Conservation (phyloP, 176 grass and related monocot genomes). For the Aegilops speltoides region DNA sequence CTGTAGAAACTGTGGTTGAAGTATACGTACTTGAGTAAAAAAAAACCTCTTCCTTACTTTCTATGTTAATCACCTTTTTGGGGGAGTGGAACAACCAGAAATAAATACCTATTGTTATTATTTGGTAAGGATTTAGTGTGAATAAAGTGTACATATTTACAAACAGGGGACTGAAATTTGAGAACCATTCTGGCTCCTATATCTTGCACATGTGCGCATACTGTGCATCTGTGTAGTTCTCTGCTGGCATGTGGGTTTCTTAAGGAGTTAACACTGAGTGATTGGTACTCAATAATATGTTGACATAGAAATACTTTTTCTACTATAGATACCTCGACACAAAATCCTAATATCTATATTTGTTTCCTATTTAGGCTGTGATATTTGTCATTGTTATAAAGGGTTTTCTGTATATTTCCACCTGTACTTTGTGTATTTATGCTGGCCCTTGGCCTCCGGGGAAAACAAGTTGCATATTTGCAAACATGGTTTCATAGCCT, state of each 20-base stretch:
- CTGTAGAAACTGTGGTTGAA: slow-evolving; percentile 9
- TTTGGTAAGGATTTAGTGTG: background rate
- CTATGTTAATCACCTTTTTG: background rate
- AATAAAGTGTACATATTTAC: slow-evolving; percentile 8
- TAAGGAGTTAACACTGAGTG: background rate
- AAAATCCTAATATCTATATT: background rate
- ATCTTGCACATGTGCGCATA: background rate
- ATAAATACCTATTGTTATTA: background rate
- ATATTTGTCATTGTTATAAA: background rate
- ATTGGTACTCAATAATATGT: background rate
- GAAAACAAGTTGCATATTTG: background rate
- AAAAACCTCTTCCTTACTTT: background rate
- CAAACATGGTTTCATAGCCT: background rate
- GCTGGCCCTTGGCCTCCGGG: background rate
- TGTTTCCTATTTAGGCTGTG: background rate
- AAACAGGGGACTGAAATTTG: background rate
- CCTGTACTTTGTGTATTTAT: background rate
- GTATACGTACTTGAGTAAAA: slow-evolving; percentile 8
- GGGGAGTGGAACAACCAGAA: background rate
- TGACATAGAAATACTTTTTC: background rate
- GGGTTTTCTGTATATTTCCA: background rate
- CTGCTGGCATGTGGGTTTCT: background rate
- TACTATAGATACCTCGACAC: background rate
- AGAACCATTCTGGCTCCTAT: background rate
- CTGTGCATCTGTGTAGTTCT: background rate